Evolutionary conservation across 805 yeast genomes (phyloP), one percentile per base, ranked within the genome.

Genomic region (Barnettozyma siamensis): DNA sequence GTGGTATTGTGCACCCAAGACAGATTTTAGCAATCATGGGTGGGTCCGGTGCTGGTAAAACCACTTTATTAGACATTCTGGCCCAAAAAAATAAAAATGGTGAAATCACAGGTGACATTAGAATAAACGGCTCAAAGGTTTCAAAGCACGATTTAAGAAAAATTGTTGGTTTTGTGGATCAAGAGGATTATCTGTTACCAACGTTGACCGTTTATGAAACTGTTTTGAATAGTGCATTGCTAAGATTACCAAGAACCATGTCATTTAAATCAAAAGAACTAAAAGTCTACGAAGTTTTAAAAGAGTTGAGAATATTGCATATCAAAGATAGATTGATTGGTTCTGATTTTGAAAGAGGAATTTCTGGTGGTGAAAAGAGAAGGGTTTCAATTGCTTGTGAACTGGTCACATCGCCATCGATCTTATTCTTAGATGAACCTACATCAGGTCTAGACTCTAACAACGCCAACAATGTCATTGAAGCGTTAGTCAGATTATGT

Each of bases 1-100:
- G 76, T 50, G 99, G 99, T 9, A 51, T 78, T 12, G 95, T 81
- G 3, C 76, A 77, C 38, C 95, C 97, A 2, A 83, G 96, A 30
- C 88, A 88, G 58, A 83, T 95, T 46, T 61, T 88, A 58, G 98
- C 99, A 1, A 88, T 93, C 32, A 87, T 93, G 95, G 99, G 99
- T 33, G 97, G 97, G 1, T 89, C 97, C 0, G 99, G 99, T 37
- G 98, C 99, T 12, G 99, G 99, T 39, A 93, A 93, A 59, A 91
- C 99, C 1, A 91, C 99, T 0, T 65, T 93, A 33, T 66, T 93
- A 38, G 99, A 93, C 57, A 88, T 93, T 44, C 66, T 93, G 42
- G 98, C 98, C 0, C 84, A 82, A 35, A 93, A 91, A 58, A 76
- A 80, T 57, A 93, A 91, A 57, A 72, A 80, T 27, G 99, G 99